Percentiles rank a stretch among this genome's conserved stretches.
phyloP scores from a whole-genome alignment of 768 basidiomycete genomes.

The Imleria badia region DNA sequence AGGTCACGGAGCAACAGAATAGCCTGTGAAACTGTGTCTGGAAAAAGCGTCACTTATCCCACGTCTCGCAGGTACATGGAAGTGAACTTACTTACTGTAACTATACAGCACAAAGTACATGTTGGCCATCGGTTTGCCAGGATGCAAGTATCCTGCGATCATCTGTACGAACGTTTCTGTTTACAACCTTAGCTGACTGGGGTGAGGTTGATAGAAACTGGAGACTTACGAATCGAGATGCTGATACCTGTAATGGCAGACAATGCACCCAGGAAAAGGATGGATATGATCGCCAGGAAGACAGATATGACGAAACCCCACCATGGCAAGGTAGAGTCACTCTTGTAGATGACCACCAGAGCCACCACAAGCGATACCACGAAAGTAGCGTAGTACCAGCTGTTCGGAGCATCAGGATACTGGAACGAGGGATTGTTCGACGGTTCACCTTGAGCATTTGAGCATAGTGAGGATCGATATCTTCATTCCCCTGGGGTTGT shows the following conservation, averaged over 20 bases:
- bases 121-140: slow-evolving; percentile 40
- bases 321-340: slow-evolving; percentile 55
- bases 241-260: slow-evolving; percentile 45
- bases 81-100: slow-evolving; percentile 38
- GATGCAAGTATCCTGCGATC: slow-evolving; percentile 37
- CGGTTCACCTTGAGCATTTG: slow-evolving; percentile 45
- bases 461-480: slow-evolving; percentile 54
- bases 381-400: slow-evolving; percentile 34
- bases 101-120: slow-evolving; percentile 45
- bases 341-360: slow-evolving; percentile 53
- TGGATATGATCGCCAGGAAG: slow-evolving; percentile 47
- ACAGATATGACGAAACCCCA: slow-evolving; percentile 55
- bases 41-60: slow-evolving; percentile 35
- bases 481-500: slow-evolving; percentile 36
- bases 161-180: slow-evolving; percentile 33
- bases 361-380: slow-evolving; percentile 44
- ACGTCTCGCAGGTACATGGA: slow-evolving; percentile 30
- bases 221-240: slow-evolving; percentile 18
- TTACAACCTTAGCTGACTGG: neutral
- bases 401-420: slow-evolving; percentile 35
- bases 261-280: slow-evolving; percentile 54
- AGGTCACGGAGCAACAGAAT: slow-evolving; percentile 55
- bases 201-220: neutral
- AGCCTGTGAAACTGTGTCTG: slow-evolving; percentile 52
- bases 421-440: neutral